Evolutionary conservation across 805 yeast genomes (phyloP), one percentile per base, ranked within the genome.

Genomic region (Teunomyces funiuensis): DNA sequence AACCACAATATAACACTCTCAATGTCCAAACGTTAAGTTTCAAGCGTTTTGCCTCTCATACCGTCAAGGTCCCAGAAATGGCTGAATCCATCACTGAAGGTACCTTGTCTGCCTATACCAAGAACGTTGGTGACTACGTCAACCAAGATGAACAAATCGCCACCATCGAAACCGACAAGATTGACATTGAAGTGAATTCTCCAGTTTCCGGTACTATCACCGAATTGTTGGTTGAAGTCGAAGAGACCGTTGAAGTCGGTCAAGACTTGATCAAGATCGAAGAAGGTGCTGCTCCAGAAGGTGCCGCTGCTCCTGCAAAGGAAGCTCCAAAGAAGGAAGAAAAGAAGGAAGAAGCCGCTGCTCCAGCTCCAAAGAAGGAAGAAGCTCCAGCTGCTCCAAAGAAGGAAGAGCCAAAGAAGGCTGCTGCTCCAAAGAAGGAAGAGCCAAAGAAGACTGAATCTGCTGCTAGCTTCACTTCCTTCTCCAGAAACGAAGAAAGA

Each of bases 71-170:
- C 16, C 99, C 99, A 37, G 95, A 88, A 51, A 89, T 93, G 97
- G 98, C 99, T 33, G 99, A 93, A 71, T 90, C 97, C 38, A 84
- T 93, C 60, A 88, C 97, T 30, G 99, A 93, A 68, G 99, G 99
- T 63, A 88, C 98, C 37, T 77, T 93, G 52, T 74, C 87, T 47
- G 50, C 77, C 13, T 83, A 71, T 60, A 70, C 74, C 50, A 84
- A 83, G 61, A 69, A 79, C 47, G 88, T 89, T 47, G 99, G 99
- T 52, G 98, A 91, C 46, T 89, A 69, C 55, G 91, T 91, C 42
- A 79, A 76, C 44, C 80, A 72, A 53, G 98, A 91, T 66, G 98
- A 91, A 71, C 81, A 86, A 51, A 75, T 93, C 53, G 98, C 98
- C 44, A 90, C 97, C 50, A 91, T 93, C 55, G 99, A 93, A 73